A percentile compares a stretch with the other conserved stretches of the same genome.
phyloP scores from a whole-genome alignment of 768 basidiomycete genomes.

The Termitomyces sp. region DNA sequence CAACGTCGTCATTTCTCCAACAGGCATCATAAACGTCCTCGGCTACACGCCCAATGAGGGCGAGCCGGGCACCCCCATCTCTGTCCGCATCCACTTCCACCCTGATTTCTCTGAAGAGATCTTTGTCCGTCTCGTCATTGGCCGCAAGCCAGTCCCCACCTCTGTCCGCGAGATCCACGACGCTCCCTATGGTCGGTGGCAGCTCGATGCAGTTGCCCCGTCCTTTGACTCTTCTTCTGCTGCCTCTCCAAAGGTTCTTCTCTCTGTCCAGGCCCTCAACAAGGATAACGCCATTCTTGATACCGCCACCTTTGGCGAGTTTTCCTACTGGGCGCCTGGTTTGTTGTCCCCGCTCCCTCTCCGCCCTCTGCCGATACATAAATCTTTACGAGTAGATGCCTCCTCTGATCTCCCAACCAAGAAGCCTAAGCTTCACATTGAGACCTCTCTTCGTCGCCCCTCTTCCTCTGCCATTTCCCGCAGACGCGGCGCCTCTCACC shows the following conservation, averaged over 20 bases:
- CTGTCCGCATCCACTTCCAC: slow-evolving; percentile 57
- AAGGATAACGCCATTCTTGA: slow-evolving; percentile 51
- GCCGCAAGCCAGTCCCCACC: slow-evolving; percentile 60
- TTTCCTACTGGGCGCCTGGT: slow-evolving; percentile 55
- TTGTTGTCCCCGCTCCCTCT: slow-evolving; percentile 12
- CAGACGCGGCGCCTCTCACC: slow-evolving; percentile 30
- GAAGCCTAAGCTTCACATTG: slow-evolving; percentile 27
- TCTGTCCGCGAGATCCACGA: slow-evolving; percentile 50
- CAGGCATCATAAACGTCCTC: slow-evolving; percentile 57
- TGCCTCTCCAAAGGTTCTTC: slow-evolving; percentile 35
- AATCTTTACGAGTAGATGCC: slow-evolving; percentile 4
- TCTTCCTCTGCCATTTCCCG: slow-evolving; percentile 23
- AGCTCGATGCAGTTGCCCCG: slow-evolving; percentile 60
- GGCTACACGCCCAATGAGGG: slow-evolving; percentile 64
- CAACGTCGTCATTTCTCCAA: slow-evolving; percentile 35
- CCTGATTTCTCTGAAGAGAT: slow-evolving; percentile 44
- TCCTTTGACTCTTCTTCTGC: slow-evolving; percentile 39
- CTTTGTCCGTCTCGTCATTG: slow-evolving; percentile 71
- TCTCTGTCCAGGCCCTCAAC: slow-evolving; percentile 61
- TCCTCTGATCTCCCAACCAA: slow-evolving; percentile 7
- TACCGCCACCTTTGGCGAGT: slow-evolving; percentile 65
- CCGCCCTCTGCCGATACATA: slow-evolving; percentile 2
- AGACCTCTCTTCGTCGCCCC: slow-evolving; percentile 14
- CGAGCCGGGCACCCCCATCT: slow-evolving; percentile 53
- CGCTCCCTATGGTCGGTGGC: slow-evolving; percentile 48